Evolutionary conservation across 306 rosid genomes (phyloP).

Genomic region (Fragaria nilgerrensis): DNA sequence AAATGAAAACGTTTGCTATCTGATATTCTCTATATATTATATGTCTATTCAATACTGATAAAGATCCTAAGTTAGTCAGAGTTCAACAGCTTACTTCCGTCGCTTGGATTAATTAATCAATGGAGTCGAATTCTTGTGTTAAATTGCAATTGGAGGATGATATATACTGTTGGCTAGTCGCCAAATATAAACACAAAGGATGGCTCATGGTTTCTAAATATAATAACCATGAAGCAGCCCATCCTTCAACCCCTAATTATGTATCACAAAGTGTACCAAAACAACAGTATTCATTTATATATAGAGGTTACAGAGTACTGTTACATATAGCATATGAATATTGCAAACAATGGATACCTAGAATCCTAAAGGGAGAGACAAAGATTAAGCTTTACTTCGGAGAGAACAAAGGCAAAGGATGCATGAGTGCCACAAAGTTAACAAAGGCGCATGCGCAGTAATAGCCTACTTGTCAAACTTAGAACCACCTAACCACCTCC

Average conservation of each 20-base stretch:
- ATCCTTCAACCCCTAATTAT: background rate
- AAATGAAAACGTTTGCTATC: background rate
- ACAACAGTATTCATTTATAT: background rate
- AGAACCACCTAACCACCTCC: slow-evolving; percentile 44
- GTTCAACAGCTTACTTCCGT: background rate
- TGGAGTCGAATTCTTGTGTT: background rate
- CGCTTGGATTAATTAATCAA: background rate
- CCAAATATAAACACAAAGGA: background rate
- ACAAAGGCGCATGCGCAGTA: slow-evolving; percentile 1
- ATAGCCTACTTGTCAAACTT: slow-evolving; percentile 43
- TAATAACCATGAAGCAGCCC: background rate
- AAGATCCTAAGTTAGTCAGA: background rate
- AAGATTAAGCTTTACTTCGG: too few relatives aligned
- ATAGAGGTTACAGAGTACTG: background rate
- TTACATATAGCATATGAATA: background rate
- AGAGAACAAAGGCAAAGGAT: too few relatives aligned
- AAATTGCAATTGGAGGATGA: background rate
- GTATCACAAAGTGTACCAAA: background rate
- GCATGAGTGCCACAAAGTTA: background rate
- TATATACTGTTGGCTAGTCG: background rate
- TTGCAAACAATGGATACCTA: too few relatives aligned
- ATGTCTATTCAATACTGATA: background rate
- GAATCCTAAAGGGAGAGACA: too few relatives aligned
- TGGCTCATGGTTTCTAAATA: background rate
- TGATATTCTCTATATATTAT: background rate